These are phyloP conservation scores for Leishmania braziliensis DNA, from an alignment of 208 protist species.

Conservation along the genomic window DNA sequence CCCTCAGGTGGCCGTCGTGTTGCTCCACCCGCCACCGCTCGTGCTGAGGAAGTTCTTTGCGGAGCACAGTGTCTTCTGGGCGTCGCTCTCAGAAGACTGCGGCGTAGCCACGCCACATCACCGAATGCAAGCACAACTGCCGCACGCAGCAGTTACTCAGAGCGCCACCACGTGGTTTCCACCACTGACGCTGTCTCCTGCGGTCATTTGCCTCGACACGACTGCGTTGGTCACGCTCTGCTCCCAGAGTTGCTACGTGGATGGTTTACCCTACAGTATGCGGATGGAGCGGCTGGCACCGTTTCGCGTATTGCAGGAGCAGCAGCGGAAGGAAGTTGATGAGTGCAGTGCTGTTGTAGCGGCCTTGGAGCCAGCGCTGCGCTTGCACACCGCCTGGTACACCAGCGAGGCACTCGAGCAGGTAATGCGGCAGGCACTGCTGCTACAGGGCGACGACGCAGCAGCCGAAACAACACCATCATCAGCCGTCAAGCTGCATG, in stretches of 20 bases:
- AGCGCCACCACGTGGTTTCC: conserved; percentile 23
- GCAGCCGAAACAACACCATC: background rate
- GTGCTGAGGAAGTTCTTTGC: conserved; percentile 14
- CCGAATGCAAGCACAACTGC: background rate
- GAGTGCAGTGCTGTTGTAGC: conserved; percentile 35
- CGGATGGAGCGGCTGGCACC: conserved; percentile 30
- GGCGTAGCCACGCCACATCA: background rate
- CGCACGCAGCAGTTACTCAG: background rate
- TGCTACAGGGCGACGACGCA: background rate
- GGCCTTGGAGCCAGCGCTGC: conserved; percentile 47
- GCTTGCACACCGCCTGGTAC: conserved; percentile 36
- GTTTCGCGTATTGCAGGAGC: conserved; percentile 59
- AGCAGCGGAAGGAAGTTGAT: conserved; percentile 46
- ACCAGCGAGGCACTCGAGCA: conserved; percentile 16
- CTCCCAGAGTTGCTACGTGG: conserved; percentile 61
- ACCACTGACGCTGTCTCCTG: conserved; percentile 4
- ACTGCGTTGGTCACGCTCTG: conserved; percentile 76
- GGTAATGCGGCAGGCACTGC: conserved; percentile 20
- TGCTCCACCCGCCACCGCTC: conserved; percentile 25
- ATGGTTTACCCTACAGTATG: conserved; percentile 14
- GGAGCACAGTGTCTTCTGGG: conserved; percentile 12
- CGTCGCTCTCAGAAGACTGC: background rate
- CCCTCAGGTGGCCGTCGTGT: conserved; percentile 38
- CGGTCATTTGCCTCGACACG: conserved; percentile 69
- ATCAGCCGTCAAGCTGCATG: background rate